Conservation (phyloP, 108 stramenopile genomes). For the Craspedostauros australis region DNA sequence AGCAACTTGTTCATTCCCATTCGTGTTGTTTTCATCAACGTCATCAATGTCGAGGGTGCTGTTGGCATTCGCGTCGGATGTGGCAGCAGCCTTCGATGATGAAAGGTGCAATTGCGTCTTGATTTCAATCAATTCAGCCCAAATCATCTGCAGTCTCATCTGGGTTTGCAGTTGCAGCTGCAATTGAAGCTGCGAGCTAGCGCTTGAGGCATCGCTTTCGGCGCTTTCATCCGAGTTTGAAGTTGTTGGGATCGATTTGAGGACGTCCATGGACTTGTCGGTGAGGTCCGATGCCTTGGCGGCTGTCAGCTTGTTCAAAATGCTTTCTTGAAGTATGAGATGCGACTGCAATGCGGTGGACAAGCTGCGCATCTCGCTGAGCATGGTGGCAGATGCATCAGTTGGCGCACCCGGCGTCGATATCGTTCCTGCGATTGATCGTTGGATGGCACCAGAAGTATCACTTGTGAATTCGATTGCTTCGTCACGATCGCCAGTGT, state of each 20-base stretch:
- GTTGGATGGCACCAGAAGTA: not conserved
- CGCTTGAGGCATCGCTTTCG: not conserved
- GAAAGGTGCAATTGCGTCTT: too few relatives aligned
- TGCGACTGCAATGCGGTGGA: slow-evolving; percentile 9
- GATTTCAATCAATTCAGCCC: slow-evolving; percentile 16
- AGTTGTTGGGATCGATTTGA: too few relatives aligned
- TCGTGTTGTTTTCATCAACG: too few relatives aligned
- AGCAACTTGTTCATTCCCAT: not conserved
- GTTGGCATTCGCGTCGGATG: too few relatives aligned
- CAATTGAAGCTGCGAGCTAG: not conserved
- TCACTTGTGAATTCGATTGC: too few relatives aligned
- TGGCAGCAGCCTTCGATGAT: too few relatives aligned
- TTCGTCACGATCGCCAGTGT: not conserved
- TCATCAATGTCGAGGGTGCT: too few relatives aligned
- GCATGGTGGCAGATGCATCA: too few relatives aligned
- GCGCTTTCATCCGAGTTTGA: not conserved
- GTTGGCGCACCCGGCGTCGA: too few relatives aligned
- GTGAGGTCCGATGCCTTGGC: slow-evolving; percentile 20
- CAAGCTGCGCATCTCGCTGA: too few relatives aligned
- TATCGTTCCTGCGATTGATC: not conserved
- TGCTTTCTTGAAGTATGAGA: slow-evolving; percentile 20
- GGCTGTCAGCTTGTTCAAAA: slow-evolving; percentile 21
- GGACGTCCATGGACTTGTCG: slow-evolving; percentile 33
- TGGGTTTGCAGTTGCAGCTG: too few relatives aligned
- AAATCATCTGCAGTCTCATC: too few relatives aligned